Evolutionary conservation across 139 green algal species (phyloP).

Genomic region (Chlorella sp.): DNA sequence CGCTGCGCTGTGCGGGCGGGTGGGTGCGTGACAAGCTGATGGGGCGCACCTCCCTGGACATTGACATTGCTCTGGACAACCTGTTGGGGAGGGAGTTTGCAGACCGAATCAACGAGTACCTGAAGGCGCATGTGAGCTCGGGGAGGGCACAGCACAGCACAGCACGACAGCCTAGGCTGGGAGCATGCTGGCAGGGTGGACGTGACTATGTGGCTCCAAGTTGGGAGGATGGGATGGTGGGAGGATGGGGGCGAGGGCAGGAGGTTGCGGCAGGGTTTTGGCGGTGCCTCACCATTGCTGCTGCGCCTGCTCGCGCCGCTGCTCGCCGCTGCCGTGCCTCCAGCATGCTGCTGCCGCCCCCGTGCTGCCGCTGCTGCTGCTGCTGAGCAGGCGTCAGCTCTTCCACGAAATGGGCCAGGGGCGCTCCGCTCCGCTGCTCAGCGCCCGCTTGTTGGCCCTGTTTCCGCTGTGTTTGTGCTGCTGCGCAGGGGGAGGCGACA

Average conservation of each 20-base stretch:
- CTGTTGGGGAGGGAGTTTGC: slow-evolving; percentile 92
- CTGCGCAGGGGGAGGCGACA: slow-evolving; percentile 55
- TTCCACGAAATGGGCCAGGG: too few relatives aligned
- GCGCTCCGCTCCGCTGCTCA: neutral
- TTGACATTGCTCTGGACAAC: slow-evolving; percentile 97
- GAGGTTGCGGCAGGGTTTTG: too few relatives aligned
- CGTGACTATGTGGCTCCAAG: too few relatives aligned
- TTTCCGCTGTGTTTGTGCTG: neutral
- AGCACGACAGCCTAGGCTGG: too few relatives aligned
- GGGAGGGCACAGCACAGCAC: too few relatives aligned
- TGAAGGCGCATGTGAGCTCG: slow-evolving; percentile 60
- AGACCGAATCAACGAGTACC: slow-evolving; percentile 84
- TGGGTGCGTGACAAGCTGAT: slow-evolving; percentile 99
- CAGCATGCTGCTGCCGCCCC: neutral
- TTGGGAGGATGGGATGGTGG: too few relatives aligned
- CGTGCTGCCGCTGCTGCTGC: neutral
- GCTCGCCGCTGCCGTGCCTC: too few relatives aligned
- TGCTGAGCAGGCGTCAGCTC: neutral
- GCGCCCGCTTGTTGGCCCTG: neutral
- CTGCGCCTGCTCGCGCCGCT: too few relatives aligned
- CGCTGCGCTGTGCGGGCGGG: slow-evolving; percentile 91
- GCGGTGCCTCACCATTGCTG: too few relatives aligned
- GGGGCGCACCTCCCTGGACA: slow-evolving; percentile 86
- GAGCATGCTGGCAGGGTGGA: too few relatives aligned
- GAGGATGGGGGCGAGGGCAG: too few relatives aligned